These are phyloP conservation scores for Xanthoconium purpureum DNA, from an alignment of 768 basidiomycete genomes.

Conservation along the genomic window DNA sequence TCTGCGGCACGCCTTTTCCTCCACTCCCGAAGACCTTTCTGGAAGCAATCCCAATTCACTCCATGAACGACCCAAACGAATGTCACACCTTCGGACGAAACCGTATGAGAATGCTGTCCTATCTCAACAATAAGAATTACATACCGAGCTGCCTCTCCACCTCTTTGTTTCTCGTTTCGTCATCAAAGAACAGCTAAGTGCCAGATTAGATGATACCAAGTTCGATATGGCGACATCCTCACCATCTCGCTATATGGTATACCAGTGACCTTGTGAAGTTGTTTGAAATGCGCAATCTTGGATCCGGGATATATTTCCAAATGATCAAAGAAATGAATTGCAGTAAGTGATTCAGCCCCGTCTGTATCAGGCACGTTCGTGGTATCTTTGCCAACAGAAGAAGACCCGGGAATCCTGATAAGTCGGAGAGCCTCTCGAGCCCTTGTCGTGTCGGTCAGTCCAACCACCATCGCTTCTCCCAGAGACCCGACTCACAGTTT, in stretches of 20 bases:
- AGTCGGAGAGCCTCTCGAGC: slow-evolving; percentile 73
- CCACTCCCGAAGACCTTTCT: slow-evolving; percentile 73
- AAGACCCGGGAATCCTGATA: slow-evolving; percentile 49
- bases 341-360: slow-evolving; percentile 38
- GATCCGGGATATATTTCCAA: slow-evolving; percentile 78
- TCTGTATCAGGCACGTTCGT: neutral
- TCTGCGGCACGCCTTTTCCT: slow-evolving; percentile 41
- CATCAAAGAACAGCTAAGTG: slow-evolving; percentile 65
- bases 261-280: slow-evolving; percentile 67
- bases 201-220: neutral
- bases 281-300: slow-evolving; percentile 78
- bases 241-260: slow-evolving; percentile 83
- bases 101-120: neutral
- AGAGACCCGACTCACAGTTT: slow-evolving; percentile 49
- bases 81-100: slow-evolving; percentile 62
- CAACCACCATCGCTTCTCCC: neutral
- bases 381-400: slow-evolving; percentile 26
- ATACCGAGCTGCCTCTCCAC: slow-evolving; percentile 50
- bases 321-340: slow-evolving; percentile 64
- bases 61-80: slow-evolving; percentile 72
- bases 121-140: neutral
- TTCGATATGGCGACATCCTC: slow-evolving; percentile 6
- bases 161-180: slow-evolving; percentile 56
- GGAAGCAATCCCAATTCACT: slow-evolving; percentile 57
- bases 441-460: slow-evolving; percentile 35